Percentiles rank a stretch among this genome's conserved stretches.
Evolutionary conservation across 75 land plant genomes (phyloP).

Genomic region (Cupressus sempervirens): DNA sequence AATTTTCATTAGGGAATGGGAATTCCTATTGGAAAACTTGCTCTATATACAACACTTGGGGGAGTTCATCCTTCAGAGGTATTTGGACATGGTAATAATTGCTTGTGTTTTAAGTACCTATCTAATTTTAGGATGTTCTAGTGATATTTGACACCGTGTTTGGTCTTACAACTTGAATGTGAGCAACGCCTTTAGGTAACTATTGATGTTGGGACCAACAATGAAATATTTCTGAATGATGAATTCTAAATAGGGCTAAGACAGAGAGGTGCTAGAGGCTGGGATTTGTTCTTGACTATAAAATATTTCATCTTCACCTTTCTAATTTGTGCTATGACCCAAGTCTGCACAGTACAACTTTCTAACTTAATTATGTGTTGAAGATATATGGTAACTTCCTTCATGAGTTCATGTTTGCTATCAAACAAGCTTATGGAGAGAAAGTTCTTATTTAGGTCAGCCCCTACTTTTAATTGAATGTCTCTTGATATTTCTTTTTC

Average conservation of each 20-base stretch:
- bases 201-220: slow-evolving; percentile 52
- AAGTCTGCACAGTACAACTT: background rate
- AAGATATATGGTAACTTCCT: slow-evolving; percentile 75
- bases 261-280: slow-evolving; percentile 66
- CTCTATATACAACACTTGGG: slow-evolving; percentile 44
- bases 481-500: background rate
- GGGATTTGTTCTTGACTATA: slow-evolving; percentile 30
- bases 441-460: slow-evolving; percentile 84
- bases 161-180: background rate
- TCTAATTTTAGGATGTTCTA: background rate
- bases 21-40: slow-evolving; percentile 45
- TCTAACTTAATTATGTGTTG: background rate
- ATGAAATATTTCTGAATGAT: slow-evolving; percentile 34
- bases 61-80: slow-evolving; percentile 46
- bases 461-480: background rate
- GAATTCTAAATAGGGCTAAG: slow-evolving; percentile 83
- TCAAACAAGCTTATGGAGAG: slow-evolving; percentile 89
- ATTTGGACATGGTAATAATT: slow-evolving; percentile 3
- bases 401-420: slow-evolving; percentile 84
- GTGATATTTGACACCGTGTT: background rate
- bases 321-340: background rate
- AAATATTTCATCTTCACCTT: background rate
- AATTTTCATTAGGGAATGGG: slow-evolving; percentile 41
- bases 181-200: slow-evolving; percentile 38
- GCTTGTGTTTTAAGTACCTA: background rate